These are phyloP conservation scores for Atalantia buxifolia DNA, from an alignment of 345 rosid genomes.

Conservation along the genomic window DNA sequence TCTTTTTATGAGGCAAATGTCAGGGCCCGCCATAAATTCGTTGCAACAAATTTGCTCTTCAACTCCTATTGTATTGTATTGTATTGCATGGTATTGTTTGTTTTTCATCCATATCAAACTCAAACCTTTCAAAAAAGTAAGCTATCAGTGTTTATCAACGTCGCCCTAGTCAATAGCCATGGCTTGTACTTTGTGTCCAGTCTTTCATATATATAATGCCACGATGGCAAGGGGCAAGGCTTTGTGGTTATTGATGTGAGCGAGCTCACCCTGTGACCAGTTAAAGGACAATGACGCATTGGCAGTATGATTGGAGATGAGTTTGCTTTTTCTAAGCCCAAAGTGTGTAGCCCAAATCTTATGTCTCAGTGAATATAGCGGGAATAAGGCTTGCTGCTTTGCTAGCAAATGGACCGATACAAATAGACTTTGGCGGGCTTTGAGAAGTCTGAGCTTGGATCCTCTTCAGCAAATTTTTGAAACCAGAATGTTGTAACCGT, in stretches of 20 bases:
- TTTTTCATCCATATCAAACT: neutral
- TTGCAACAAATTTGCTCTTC: neutral
- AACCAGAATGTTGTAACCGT: no score
- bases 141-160: neutral
- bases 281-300: no score
- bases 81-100: no score
- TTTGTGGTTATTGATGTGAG: no score
- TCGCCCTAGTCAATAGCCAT: no score
- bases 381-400: no score
- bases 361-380: neutral
- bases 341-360: neutral
- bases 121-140: neutral
- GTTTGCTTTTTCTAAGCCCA: neutral
- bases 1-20: neutral
- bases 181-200: no score
- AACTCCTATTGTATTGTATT: neutral
- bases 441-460: neutral
- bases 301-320: no score
- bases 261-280: no score
- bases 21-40: constrained; percentile 16
- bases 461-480: neutral
- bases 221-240: no score
- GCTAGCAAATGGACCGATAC: neutral
- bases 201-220: no score
- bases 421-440: neutral